These are phyloP conservation scores for Ogataea naganishii DNA, from an alignment of 805 yeast species.

Conservation along the genomic window DNA sequence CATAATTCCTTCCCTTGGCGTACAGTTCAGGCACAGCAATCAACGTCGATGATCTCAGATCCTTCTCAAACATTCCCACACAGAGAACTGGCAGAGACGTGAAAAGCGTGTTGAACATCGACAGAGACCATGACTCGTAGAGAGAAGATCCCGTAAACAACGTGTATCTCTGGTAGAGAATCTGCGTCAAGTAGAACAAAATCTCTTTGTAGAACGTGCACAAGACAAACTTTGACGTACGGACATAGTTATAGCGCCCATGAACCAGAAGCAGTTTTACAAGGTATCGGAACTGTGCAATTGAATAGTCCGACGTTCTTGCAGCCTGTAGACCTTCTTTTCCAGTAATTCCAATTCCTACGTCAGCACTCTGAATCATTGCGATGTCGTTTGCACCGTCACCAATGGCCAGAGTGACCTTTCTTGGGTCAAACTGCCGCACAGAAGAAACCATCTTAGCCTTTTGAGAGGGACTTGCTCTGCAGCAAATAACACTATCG, in stretches of 20 bases:
- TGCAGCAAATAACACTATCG: slow-evolving; percentile 88
- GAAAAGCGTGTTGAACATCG: slow-evolving; percentile 94
- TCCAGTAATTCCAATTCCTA: slow-evolving; percentile 96
- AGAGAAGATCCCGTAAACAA: slow-evolving; percentile 88
- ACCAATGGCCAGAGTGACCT: slow-evolving; percentile 92
- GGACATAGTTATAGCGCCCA: slow-evolving; percentile 89
- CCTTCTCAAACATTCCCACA: slow-evolving; percentile 93
- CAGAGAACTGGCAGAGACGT: slow-evolving; percentile 88
- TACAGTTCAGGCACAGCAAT: slow-evolving; percentile 90
- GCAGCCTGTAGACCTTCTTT: slow-evolving; percentile 97
- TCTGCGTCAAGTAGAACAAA: slow-evolving; percentile 81
- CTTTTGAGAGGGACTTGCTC: slow-evolving; percentile 96
- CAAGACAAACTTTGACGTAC: slow-evolving; percentile 86
- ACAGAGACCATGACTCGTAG: slow-evolving; percentile 92
- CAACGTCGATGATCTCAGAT: slow-evolving; percentile 78
- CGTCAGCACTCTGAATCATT: slow-evolving; percentile 97
- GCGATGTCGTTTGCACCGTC: slow-evolving; percentile 99
- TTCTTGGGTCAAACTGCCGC: slow-evolving; percentile 53
- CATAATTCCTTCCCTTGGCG: slow-evolving; percentile 61
- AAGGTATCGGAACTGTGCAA: slow-evolving; percentile 86
- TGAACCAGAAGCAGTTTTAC: slow-evolving; percentile 81
- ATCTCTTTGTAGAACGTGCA: slow-evolving; percentile 94
- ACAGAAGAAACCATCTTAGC: slow-evolving; percentile 81
- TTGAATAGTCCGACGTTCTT: slow-evolving; percentile 85
- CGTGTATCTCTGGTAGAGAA: slow-evolving; percentile 76